Conservation (phyloP, 495 filamentous ascomycete genomes). For the Evansstolkia leycettana region DNA sequence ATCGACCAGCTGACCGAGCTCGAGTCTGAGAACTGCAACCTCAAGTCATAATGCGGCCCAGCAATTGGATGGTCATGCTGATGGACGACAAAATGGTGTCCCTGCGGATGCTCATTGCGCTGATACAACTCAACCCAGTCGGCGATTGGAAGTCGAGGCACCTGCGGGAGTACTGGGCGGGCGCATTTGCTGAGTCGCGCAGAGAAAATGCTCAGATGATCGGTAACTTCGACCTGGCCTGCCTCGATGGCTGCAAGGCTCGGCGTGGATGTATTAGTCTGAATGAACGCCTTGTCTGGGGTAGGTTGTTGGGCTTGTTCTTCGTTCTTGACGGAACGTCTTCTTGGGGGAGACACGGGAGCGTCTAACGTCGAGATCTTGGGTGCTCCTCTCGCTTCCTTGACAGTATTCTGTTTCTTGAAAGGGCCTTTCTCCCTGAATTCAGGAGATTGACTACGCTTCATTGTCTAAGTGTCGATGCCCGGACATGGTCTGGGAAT, state of each 20-base stretch:
- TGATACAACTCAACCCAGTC: conserved; percentile 42
- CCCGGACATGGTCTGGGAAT: too few species aligned
- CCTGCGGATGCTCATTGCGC: conserved; percentile 31
- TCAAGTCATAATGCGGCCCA: conserved; percentile 52
- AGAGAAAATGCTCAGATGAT: conserved; percentile 43
- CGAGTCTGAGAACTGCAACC: conserved; percentile 51
- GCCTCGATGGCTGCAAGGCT: conserved; percentile 44
- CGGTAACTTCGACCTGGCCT: conserved; percentile 35
- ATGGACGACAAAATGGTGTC: conserved; percentile 52
- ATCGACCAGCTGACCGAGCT: conserved; percentile 53
- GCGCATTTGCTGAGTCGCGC: conserved; percentile 20
- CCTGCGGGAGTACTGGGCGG: conserved; percentile 2
- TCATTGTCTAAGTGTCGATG: too few species aligned
- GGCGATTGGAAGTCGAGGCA: conserved; percentile 28
- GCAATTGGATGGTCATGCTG: conserved; percentile 60
- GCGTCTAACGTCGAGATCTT: too few species aligned
- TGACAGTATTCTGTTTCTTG: too few species aligned
- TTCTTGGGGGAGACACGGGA: too few species aligned
- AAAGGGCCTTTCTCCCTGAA: too few species aligned
- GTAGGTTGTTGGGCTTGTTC: too few species aligned
- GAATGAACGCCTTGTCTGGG: too few species aligned
- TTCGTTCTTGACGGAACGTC: too few species aligned
- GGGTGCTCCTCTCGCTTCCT: too few species aligned
- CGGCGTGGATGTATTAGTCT: neutral
- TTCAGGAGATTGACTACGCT: too few species aligned